Evolutionary conservation across 129 eudicot genomes (phyloP).

Genomic region (Silybum marianum): DNA sequence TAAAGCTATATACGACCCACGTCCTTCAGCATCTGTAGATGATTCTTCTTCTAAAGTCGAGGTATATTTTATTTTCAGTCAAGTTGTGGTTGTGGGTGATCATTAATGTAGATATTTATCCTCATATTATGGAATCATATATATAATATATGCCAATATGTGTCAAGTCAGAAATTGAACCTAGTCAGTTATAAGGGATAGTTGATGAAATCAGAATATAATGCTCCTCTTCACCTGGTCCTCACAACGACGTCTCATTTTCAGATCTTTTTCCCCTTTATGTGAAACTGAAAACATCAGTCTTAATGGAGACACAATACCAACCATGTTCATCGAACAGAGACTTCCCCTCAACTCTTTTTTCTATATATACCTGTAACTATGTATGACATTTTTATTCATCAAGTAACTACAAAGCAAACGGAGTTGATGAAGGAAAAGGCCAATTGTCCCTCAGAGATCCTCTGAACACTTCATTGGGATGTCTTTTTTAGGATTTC

Average conservation of each 20-base stretch:
- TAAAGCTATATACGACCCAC: not conserved
- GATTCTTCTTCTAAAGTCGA: too few species aligned
- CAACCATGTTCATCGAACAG: not conserved
- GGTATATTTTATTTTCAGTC: not conserved
- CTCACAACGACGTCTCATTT: not conserved
- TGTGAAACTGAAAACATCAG: not conserved
- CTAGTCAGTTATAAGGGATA: not conserved
- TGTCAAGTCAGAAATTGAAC: not conserved
- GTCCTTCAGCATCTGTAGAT: too few species aligned
- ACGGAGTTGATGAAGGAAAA: not conserved
- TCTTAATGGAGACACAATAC: constrained; percentile 25
- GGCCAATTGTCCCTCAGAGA: constrained; percentile 24
- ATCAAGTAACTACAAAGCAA: not conserved
- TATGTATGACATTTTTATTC: not conserved
- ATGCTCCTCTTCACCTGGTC: constrained; percentile 9
- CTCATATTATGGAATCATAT: not conserved
- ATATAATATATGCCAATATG: not conserved
- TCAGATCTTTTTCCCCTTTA: not conserved
- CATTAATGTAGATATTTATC: too few species aligned
- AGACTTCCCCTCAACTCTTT: not conserved
- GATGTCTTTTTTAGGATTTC: not conserved
- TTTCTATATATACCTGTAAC: constrained; percentile 8
- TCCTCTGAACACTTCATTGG: constrained; percentile 33
- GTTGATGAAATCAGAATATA: constrained; percentile 10
- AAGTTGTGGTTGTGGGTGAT: too few species aligned